These are phyloP conservation scores for Backusella sp. DNA, from an alignment of 192 early-diverging fungal genomes.

Conservation along the genomic window DNA sequence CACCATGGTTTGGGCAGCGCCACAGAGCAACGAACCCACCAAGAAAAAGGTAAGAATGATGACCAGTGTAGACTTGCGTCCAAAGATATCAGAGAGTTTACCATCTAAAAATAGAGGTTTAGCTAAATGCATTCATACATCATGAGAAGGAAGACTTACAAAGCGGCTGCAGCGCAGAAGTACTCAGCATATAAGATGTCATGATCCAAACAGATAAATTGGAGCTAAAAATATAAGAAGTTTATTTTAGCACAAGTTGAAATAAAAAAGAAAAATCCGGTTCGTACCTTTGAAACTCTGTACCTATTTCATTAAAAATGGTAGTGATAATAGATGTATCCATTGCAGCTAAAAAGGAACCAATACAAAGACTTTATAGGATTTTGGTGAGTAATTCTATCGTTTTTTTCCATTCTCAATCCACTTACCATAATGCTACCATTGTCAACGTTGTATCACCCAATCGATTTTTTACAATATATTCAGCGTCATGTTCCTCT, in stretches of 20 bases:
- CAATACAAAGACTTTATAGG: constrained; percentile 18
- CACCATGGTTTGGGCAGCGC: constrained; percentile 42
- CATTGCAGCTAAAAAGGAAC: constrained; percentile 26
- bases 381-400: too few species aligned
- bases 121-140: background rate
- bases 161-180: constrained; percentile 30
- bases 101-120: constrained; percentile 50
- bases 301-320: constrained; percentile 33
- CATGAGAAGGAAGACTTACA: constrained; percentile 10
- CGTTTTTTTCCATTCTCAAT: background rate
- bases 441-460: background rate
- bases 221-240: constrained; percentile 12
- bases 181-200: constrained; percentile 32
- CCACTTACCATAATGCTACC: constrained; percentile 9
- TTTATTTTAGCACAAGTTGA: background rate
- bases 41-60: constrained; percentile 78
- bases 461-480: constrained; percentile 1
- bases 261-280: background rate
- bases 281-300: constrained; percentile 31
- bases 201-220: constrained; percentile 31
- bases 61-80: constrained; percentile 66
- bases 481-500: background rate
- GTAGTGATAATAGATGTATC: constrained; percentile 34
- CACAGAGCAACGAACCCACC: constrained; percentile 62
- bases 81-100: constrained; percentile 85